Conservation (phyloP, 495 filamentous ascomycete genomes). For the Mycothermus thermophilus region DNA sequence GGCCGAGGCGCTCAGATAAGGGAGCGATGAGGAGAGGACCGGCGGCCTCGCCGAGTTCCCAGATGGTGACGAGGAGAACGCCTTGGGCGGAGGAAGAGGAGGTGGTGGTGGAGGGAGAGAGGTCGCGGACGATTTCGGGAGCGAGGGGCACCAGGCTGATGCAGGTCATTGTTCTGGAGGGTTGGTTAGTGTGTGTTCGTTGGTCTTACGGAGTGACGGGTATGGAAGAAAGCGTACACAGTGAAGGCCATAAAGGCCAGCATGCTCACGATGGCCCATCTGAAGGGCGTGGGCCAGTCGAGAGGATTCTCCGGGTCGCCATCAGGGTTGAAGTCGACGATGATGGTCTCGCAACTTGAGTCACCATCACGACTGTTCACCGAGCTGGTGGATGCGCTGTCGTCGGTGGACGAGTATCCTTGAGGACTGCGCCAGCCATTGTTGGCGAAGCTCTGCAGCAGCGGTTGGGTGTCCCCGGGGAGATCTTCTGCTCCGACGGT, state of each 20-base stretch:
- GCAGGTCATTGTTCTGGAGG: slow-evolving; percentile 39
- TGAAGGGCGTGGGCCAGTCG: slow-evolving; percentile 37
- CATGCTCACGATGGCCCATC: slow-evolving; percentile 34
- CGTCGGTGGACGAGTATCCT: no score
- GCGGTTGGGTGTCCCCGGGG: no score
- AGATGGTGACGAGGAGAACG: slow-evolving; percentile 46
- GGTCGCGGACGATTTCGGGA: slow-evolving; percentile 32
- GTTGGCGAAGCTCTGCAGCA: no score
- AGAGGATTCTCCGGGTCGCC: slow-evolving; percentile 41
- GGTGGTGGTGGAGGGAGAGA: slow-evolving; percentile 21
- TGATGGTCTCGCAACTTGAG: slow-evolving; percentile 14
- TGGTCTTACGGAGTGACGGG: neutral
- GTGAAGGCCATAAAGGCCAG: slow-evolving; percentile 40
- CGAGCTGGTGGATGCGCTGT: no score
- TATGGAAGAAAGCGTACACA: slow-evolving; percentile 26
- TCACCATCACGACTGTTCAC: no score
- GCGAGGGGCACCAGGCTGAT: slow-evolving; percentile 42
- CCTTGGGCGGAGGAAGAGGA: slow-evolving; percentile 31
- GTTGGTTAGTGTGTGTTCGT: neutral
- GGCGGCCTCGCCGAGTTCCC: slow-evolving; percentile 41
- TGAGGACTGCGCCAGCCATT: no score
- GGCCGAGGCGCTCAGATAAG: slow-evolving; percentile 42
- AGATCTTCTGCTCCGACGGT: no score
- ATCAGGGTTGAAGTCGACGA: slow-evolving; percentile 32
- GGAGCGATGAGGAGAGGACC: slow-evolving; percentile 48